Evolutionary conservation across 164 flowering plant genomes (phyloP), one percentile per base, ranked within the genome.

Genomic region (Warburgia ugandensis): DNA sequence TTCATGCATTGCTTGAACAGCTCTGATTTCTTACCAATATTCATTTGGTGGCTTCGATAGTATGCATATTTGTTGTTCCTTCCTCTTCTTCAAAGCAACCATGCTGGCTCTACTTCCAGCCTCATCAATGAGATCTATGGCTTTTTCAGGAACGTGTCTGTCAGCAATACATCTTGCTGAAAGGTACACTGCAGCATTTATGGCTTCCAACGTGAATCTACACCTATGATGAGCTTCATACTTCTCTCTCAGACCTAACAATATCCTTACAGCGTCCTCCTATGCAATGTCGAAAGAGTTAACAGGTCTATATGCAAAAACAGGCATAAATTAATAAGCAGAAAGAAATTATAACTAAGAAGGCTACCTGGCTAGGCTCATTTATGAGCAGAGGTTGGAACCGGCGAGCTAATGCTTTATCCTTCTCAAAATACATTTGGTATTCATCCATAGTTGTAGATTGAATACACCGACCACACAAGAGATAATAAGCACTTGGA

Each of bases 41-140:
- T 84, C 96, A 59, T 63, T 67, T 21, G 94, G 88, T 52, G 80
- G 62, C 62, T 73, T 77, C 22, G 80, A 71, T 47, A 84, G 90
- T 50, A 87, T 63, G 50, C 42, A 26, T 40, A 65, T 73, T 60
- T 70, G 73, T 45, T 69, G 63, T 68, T 80, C 81, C 65, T 61
- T 84, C 60, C 60, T 83, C 66, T 66, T 77, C 67, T 56, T 75
- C 58, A 59, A 78, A 23, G 85, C 76, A 58, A 76, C 76, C 52
- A 83, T 82, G 45, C 77, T 80, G 51, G 91, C 84, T 72, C 77
- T 77, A 69, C 94, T 85, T 61, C 94, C 95, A 14, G 95, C 97
- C 69, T 89, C 97, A 53, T 89, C 97, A 54, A 89, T 75, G 60
- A 89, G 89, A 66, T 89, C 97, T 58, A 89, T 89, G 23, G 97